Evolutionary conservation across 768 basidiomycete species (phyloP).

Genomic region (Infundibulicybe gibba): DNA sequence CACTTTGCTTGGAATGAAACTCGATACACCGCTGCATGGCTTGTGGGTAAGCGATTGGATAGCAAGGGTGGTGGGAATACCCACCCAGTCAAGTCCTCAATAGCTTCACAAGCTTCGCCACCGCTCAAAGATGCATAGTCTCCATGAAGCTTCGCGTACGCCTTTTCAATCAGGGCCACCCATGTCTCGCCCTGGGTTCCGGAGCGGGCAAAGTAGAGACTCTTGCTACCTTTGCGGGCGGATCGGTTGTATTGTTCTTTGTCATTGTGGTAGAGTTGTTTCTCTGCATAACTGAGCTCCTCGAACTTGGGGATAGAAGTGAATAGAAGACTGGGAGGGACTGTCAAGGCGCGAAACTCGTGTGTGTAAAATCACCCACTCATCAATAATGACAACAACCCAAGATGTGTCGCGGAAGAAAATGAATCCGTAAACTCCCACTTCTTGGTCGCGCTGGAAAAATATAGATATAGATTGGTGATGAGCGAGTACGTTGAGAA

Average conservation of each 20-base stretch:
- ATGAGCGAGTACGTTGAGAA: not conserved
- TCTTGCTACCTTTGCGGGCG: conserved; percentile 43
- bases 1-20: conserved; percentile 21
- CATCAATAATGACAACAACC: conserved; percentile 54
- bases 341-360: not conserved
- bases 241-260: conserved; percentile 40
- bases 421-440: conserved; percentile 57
- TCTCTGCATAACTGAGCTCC: conserved; percentile 33
- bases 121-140: conserved; percentile 40
- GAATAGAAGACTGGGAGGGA: conserved; percentile 36
- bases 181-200: conserved; percentile 48
- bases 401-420: conserved; percentile 51
- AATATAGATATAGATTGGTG: not conserved
- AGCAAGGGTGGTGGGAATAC: not conserved
- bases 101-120: conserved; percentile 44
- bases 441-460: conserved; percentile 41
- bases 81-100: conserved; percentile 58
- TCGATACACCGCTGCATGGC: conserved; percentile 18
- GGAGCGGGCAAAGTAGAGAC: conserved; percentile 46
- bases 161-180: conserved; percentile 57
- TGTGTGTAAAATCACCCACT: conserved; percentile 29
- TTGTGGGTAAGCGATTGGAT: not conserved
- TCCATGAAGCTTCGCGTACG: conserved; percentile 54
- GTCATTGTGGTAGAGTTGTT: conserved; percentile 46
- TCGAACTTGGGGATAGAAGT: conserved; percentile 51